A percentile compares a stretch with the other conserved stretches of the same genome.
Evolutionary conservation across 805 yeast genomes (phyloP).

Genomic region (Danielia oregonensis): DNA sequence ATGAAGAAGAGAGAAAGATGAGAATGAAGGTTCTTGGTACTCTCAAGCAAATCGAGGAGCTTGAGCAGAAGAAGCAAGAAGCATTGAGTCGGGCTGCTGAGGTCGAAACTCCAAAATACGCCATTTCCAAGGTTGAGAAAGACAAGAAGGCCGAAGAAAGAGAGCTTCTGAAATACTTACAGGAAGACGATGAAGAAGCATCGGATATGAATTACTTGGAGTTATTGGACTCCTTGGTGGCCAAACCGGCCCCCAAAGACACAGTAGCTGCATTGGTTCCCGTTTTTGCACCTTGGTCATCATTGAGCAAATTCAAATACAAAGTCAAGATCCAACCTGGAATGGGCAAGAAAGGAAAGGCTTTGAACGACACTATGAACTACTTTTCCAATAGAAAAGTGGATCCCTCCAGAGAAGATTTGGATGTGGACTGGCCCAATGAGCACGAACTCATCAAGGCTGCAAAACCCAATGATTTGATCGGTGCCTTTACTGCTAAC

Average conservation of each 20-base stretch:
- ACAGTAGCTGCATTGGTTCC: conserved; percentile 65
- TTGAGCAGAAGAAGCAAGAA: conserved; percentile 16
- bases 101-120: conserved; percentile 18
- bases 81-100: conserved; percentile 18
- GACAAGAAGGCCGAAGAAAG: conserved; percentile 43
- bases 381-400: conserved; percentile 49
- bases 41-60: conserved; percentile 50
- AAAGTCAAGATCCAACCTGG: conserved; percentile 83
- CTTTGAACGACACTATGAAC: conserved; percentile 63
- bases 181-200: conserved; percentile 29
- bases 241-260: conserved; percentile 49
- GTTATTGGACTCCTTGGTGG: conserved; percentile 42
- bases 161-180: conserved; percentile 41
- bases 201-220: conserved; percentile 32
- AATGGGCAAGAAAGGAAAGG: conserved; percentile 81
- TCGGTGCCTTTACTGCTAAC: conserved; percentile 65
- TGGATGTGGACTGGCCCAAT: conserved; percentile 65
- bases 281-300: conserved; percentile 89
- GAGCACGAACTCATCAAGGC: conserved; percentile 56
- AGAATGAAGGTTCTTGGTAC: conserved; percentile 86
- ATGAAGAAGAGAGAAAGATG: conserved; percentile 75
- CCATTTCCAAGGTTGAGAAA: conserved; percentile 32
- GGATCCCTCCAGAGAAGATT: conserved; percentile 41
- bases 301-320: conserved; percentile 70
- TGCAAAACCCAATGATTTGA: conserved; percentile 61